Base-by-base conservation (phyloP, 176 grass and related monocot species). In the Rhynchospora breviuscula region DNA sequence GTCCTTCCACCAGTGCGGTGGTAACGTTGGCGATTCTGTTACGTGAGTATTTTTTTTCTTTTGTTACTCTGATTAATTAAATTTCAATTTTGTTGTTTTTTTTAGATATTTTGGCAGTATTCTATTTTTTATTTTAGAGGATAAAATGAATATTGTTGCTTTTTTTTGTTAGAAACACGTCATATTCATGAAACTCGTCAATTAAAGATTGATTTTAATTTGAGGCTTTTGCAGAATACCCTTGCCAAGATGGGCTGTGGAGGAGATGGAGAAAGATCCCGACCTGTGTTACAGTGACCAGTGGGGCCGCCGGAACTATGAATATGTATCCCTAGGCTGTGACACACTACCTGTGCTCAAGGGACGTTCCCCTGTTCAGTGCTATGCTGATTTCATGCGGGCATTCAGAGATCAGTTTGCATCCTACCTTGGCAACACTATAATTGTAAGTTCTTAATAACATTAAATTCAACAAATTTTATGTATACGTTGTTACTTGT, bases 1-100 rank as follows among this genome's bases (percentile, higher is more conserved):
- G 95, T 98, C 95, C 1, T 98, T 98, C 81, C 95, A 98, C 86
- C 89, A 93, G 90, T 98, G 90, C 81, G 92, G 92, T 60, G 92
- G 95, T 73, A 98, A 98, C 84, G 92, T 94, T 45, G 95, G 95
- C 26, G 95, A 98, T 85, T 92, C 88, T 68, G 91, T 93, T 80
- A 91, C 59, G 92, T 94, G 80, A 48, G 92, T 47, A 35, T 35
- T 2, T 35, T 29, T 29, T 46, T 13, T n/a, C 0, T 17, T 9
- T 60, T 6, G 31, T 12, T 60, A 49, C 14, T 59, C 10, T 13
- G 11, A n/a, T 76, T 57, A 11, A 5, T 48, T 81, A 62, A 5
- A 17, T 26, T 79, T 21, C 10, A 51, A 59, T 25, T 79, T 59
- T 56, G 12, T 23, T 23, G 25, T 21, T 47, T 3, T 51, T 81